phyloP scores from a whole-genome alignment of 208 protist species.

The Naegleria gruberi region DNA sequence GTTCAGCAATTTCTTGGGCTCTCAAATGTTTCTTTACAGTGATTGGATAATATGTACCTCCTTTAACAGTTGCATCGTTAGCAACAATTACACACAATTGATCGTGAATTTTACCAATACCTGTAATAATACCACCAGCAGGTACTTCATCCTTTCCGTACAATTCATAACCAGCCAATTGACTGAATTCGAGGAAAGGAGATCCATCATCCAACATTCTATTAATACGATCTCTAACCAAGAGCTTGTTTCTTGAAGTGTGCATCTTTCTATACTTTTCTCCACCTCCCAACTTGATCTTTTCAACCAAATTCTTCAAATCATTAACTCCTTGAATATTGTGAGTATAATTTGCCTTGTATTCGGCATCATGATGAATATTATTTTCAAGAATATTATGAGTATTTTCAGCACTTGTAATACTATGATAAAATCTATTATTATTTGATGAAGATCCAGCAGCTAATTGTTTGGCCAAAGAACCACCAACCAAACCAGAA shows the following conservation, averaged over 20 bases:
- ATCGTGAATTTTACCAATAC: conserved; percentile 53
- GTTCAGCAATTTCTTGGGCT: conserved; percentile 84
- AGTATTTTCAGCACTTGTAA: not conserved
- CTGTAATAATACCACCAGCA: conserved; percentile 83
- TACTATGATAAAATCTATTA: conserved; percentile 4
- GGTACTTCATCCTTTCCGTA: conserved; percentile 73
- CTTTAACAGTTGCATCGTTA: conserved; percentile 94
- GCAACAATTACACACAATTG: conserved; percentile 86
- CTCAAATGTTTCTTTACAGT: conserved; percentile 94
- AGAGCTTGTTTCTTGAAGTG: conserved; percentile 60
- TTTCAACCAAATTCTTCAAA: conserved; percentile 36
- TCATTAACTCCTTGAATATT: conserved; percentile 36
- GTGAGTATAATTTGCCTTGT: conserved; percentile 29
- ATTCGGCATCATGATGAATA: conserved; percentile 37
- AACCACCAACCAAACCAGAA: not conserved
- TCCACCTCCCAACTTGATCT: conserved; percentile 49
- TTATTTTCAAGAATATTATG: not conserved
- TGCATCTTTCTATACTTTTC: conserved; percentile 43
- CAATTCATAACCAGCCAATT: conserved; percentile 80
- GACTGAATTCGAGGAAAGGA: conserved; percentile 87
- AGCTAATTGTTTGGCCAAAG: not conserved
- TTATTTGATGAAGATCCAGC: not conserved
- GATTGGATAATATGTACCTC: conserved; percentile 93
- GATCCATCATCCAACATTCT: conserved; percentile 70
- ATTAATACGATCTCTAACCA: conserved; percentile 77